phyloP scores from a whole-genome alignment of 2,329 filamentous ascomycete species.

The Didymella lethalis region DNA sequence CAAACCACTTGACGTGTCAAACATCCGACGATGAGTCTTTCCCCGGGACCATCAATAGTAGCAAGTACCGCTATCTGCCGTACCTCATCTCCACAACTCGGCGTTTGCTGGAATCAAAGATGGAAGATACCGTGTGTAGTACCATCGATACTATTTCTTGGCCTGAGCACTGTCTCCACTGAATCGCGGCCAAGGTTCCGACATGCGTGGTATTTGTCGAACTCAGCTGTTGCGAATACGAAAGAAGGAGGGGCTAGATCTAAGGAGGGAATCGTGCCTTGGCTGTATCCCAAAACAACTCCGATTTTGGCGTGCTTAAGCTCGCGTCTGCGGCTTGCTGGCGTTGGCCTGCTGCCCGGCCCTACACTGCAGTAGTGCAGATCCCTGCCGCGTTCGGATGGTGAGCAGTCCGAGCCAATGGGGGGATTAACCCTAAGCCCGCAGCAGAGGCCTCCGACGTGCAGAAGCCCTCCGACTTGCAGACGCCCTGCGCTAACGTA shows the following conservation, averaged over 20 bases:
- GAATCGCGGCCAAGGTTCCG: neutral
- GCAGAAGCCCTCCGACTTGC: constrained; percentile 1
- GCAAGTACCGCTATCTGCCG: constrained; percentile 6
- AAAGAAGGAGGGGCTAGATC: neutral
- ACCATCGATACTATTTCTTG: neutral
- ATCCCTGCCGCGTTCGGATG: constrained; percentile 5
- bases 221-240: neutral
- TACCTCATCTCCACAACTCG: constrained; percentile 3
- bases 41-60: neutral
- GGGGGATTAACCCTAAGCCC: neutral
- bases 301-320: constrained; percentile 1
- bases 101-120: neutral
- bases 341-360: neutral
- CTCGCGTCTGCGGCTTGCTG: constrained; percentile 5
- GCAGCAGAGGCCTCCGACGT: neutral
- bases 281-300: neutral
- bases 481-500: constrained; percentile 3
- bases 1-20: constrained; percentile 6
- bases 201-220: constrained; percentile 9
- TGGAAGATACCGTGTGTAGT: neutral
- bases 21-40: neutral
- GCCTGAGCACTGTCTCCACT: neutral
- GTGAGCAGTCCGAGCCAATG: constrained; percentile 3
- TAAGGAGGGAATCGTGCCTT: neutral
- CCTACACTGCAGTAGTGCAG: neutral